These are phyloP conservation scores for Priceomyces carsonii DNA, from an alignment of 805 yeast species.

Conservation along the genomic window DNA sequence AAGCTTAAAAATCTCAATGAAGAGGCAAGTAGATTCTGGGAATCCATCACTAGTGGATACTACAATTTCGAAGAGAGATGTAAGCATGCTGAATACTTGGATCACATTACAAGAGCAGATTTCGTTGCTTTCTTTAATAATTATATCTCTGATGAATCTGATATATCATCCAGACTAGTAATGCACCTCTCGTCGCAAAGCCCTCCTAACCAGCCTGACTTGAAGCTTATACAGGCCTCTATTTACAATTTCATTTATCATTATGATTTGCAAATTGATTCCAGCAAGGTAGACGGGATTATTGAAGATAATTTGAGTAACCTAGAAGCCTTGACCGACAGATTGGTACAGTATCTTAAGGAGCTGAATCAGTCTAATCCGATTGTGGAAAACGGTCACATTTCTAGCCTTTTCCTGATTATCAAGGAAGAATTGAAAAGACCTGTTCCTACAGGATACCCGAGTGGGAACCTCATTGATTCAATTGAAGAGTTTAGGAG, in stretches of 20 bases:
- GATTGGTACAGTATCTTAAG: conserved; percentile 1
- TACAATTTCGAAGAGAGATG: conserved; percentile 69
- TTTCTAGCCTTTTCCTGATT: conserved; percentile 6
- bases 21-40: conserved; percentile 68
- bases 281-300: conserved; percentile 24
- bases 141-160: conserved; percentile 17
- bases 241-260: conserved; percentile 26
- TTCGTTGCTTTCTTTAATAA: conserved; percentile 54
- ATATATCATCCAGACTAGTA: conserved; percentile 19
- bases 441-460: conserved; percentile 43
- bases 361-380: not conserved
- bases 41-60: conserved; percentile 69
- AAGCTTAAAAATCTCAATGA: conserved; percentile 77
- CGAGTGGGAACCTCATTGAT: conserved; percentile 48
- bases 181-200: conserved; percentile 56
- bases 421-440: conserved; percentile 16
- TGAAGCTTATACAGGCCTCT: conserved; percentile 25
- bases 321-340: conserved; percentile 6
- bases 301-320: conserved; percentile 12
- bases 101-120: conserved; percentile 54
- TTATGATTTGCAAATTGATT: conserved; percentile 20
- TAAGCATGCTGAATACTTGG: conserved; percentile 57
- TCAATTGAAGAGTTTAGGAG: conserved; percentile 59
- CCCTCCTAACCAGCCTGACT: conserved; percentile 16
- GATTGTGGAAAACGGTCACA: not conserved